Evolutionary conservation across 2,329 filamentous ascomycete genomes (phyloP), one percentile per base, ranked within the genome.

Genomic region (Fusarium sororula): DNA sequence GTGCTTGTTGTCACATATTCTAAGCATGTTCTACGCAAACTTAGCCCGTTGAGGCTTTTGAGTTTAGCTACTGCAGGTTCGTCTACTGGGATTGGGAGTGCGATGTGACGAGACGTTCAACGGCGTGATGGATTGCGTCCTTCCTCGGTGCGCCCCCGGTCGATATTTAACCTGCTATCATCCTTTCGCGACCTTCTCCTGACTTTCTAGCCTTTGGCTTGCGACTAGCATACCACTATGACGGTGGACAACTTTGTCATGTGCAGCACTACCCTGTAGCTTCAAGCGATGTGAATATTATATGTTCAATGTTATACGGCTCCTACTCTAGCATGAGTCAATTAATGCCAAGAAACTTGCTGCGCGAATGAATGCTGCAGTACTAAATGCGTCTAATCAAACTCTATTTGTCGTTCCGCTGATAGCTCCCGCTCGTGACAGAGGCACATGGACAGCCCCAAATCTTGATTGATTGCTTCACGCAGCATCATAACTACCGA

Each of bases 141-240:
- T 50, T 47, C 30, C 39, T 63, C 65, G 66, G 66, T 9, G 44
- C 66, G 65, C 50, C 66, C 54, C 53, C 66, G 64, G 65, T 26
- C 38, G 13, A 28, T 28, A 20, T 51, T 44, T 24, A n/a, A 38
- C 6, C 10, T 26, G 38, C 39, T 24, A 11, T 18, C 41, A 17
- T 32, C 12, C 8, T 56, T 56, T 39, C 18, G 11, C 14, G 22
- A 20, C 12, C 48, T 35, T 51, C 20, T 41, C 37, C 17, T 56
- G 53, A 32, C 2, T 41, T 32, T 20, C 26, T 44, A 6, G 38
- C 1, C 24, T 24, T 20, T 32, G 38, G 22, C 22, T 44, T 24
- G 26, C 30, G 15, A 26, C 22, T 47, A 47, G 24, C 39, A 44
- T 44, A 53, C n/a, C 3, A 53, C 50, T 3, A 37, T 53, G n/a